Evolutionary conservation across 192 early-diverging fungal genomes (phyloP), one percentile per base, ranked within the genome.

Genomic region (Geranomyces variabilis): DNA sequence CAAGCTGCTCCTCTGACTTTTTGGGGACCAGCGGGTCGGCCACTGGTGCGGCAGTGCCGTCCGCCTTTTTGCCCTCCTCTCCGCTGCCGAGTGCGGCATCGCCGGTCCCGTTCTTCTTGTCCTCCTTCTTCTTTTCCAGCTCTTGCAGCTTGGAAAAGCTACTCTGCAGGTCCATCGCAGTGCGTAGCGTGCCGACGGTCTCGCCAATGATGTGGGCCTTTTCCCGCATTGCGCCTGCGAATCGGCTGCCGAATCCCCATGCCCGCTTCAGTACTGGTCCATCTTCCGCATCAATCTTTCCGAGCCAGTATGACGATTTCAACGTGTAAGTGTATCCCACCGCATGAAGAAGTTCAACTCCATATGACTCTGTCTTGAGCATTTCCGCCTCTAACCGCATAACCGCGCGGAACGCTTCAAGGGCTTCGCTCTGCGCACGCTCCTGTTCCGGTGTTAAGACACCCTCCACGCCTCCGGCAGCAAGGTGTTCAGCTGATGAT

Each of bases 131-230:
- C 76, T 95, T 89, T 64, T 99, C 97, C 7, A 95, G 90, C 71
- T 93, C 89, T 74, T 93, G 90, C 22, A 99, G 82, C 80, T 96
- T 92, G 10, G 83, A 80, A 78, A 97, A 99, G 28, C 89, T 92
- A 51, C 89, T 88, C 75, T 99, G 95, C 41, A 97, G 80, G 78
- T 99, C 96, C 70, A 96, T 84, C 0, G 97, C 97, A 13, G 93
- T 91, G 68, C 93, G 89, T 34, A 99, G 81, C 19, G 94, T 97
- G 22, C 91, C 89, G 30, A 96, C 93, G 1, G 97, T 95, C 70
- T 96, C 94, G 7, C 85, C 85, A 59, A 97, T 85, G 29, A 96
- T 93, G 75, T 97, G 93, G 14, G 93, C 91, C 70, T 95, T 96
- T 71, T 99, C 97, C 49, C 88, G 91, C 79, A 74, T 86, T 77